Base-by-base conservation (phyloP, 345 rosid species). In the Murraya koenigii region DNA sequence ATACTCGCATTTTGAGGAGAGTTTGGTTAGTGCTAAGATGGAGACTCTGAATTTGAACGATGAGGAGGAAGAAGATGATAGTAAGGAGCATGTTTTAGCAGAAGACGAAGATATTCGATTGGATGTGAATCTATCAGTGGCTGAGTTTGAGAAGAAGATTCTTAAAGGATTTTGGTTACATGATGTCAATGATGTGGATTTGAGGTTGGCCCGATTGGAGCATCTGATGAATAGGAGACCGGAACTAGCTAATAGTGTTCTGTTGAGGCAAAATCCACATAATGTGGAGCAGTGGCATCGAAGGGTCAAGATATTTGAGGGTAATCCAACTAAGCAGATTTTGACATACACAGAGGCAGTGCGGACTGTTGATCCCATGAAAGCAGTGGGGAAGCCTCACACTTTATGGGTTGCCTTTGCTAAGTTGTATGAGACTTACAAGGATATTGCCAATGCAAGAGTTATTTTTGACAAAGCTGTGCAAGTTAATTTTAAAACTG, bases 231-330 rank as follows among this genome's bases (percentile, higher is more conserved):
- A 86, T 75, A 88, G 99, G 83, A 89, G 99, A 71, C 97, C 97
- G 6, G 98, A 92, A 78, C 75, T 96, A 72, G 97, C 99, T 15
- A 96, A 94, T 72, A 92, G 98, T 76, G 98, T 96, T 23, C 97
- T 96, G 75, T 79, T 96, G 69, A 88, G 98, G 71, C 98, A 94
- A 77, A 96, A 96, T 86, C 99, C 99, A 5, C 99, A 96, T 86
- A 94, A 96, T 77, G 97, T 96, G 79, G 99, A 96, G 72, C 99
- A 96, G 54, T 96, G 99, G 97, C 98, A 94, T 77, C 86, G 98
- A 30, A 89, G 99, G 79, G 97, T 94, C 41, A 92, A 89, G 89
- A 85, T 96, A 52, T 96, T 96, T 79, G 97, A 91, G 76, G 97
- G 94, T 66, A 88, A 92, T 63, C 97, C 99, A 56, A 88, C 90